These are phyloP conservation scores for Microdochium paspali DNA, from an alignment of 2,329 filamentous ascomycete species.

Conservation along the genomic window DNA sequence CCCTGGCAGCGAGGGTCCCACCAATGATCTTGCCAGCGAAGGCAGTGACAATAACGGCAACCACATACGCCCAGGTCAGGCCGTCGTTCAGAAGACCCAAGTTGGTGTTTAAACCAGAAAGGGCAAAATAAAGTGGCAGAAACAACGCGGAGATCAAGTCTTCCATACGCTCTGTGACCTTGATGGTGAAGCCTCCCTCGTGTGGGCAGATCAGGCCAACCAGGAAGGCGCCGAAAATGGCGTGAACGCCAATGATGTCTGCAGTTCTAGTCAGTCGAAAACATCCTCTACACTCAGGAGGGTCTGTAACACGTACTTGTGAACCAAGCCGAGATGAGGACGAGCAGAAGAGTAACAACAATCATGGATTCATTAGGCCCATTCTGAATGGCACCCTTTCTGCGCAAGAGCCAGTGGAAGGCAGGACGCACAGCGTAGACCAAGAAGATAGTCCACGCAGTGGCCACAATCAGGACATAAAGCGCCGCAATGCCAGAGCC, in stretches of 20 bases:
- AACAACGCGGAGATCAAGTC: conserved; percentile 80
- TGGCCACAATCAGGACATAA: conserved; percentile 68
- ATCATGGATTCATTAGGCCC: conserved; percentile 82
- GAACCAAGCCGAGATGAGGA: conserved; percentile 60
- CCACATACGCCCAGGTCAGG: conserved; percentile 80
- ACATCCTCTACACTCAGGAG: not conserved
- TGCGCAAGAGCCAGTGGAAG: conserved; percentile 65
- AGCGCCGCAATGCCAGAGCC: conserved; percentile 73
- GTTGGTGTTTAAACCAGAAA: conserved; percentile 83
- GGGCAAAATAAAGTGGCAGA: conserved; percentile 83
- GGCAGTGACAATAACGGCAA: conserved; percentile 73
- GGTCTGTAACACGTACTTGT: conserved; percentile 19
- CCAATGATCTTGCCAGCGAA: conserved; percentile 81
- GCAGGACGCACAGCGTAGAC: conserved; percentile 61
- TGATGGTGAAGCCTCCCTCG: conserved; percentile 82
- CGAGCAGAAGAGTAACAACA: conserved; percentile 70
- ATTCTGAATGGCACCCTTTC: conserved; percentile 71
- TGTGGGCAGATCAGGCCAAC: conserved; percentile 85
- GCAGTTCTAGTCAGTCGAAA: conserved; percentile 47
- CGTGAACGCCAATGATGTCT: conserved; percentile 80
- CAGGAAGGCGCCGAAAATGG: conserved; percentile 90
- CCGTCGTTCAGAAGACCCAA: conserved; percentile 74
- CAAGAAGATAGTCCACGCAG: conserved; percentile 70
- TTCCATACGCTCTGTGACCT: conserved; percentile 87
- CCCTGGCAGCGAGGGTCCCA: conserved; percentile 66